Percentiles rank a stretch among this genome's conserved stretches.
phyloP scores from a whole-genome alignment of 2,329 filamentous ascomycete genomes.

The Xylariaceae sp. region DNA sequence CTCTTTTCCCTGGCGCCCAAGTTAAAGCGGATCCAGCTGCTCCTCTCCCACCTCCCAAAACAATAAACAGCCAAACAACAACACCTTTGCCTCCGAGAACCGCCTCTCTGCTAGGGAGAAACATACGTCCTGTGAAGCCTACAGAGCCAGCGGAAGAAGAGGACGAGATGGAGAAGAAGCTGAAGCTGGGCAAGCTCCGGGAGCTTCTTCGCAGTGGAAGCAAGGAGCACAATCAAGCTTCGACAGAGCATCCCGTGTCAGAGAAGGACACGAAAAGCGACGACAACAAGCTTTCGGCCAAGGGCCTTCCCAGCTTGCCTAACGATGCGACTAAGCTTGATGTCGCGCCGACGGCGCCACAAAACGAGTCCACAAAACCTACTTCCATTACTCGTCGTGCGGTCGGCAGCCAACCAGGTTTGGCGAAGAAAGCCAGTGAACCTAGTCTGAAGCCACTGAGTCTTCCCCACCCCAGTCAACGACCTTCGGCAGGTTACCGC shows the following conservation, averaged over 20 bases:
- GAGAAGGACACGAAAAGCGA: not conserved
- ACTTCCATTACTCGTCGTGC: slow-evolving; percentile 20
- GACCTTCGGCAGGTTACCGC: slow-evolving; percentile 1
- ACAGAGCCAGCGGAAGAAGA: slow-evolving; percentile 14
- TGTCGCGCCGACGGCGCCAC: slow-evolving; percentile 13
- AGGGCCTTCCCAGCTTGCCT: slow-evolving; percentile 5
- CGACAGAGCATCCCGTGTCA: not conserved
- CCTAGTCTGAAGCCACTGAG: slow-evolving; percentile 8
- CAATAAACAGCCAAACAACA: slow-evolving; percentile 1
- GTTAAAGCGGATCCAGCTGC: slow-evolving; percentile 15
- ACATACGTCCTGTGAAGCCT: slow-evolving; percentile 22
- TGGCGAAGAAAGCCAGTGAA: slow-evolving; percentile 11
- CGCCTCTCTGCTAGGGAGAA: slow-evolving; percentile 24
- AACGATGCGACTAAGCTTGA: not conserved
- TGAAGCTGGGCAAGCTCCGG: slow-evolving; percentile 19
- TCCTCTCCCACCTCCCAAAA: slow-evolving; percentile 18
- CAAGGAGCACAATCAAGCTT: not conserved
- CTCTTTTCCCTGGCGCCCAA: slow-evolving; percentile 12
- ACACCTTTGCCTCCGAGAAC: slow-evolving; percentile 21
- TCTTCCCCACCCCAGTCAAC: slow-evolving; percentile 10
- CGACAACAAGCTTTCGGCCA: slow-evolving; percentile 8
- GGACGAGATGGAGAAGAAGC: slow-evolving; percentile 14
- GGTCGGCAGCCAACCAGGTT: slow-evolving; percentile 13
- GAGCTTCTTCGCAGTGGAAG: slow-evolving; percentile 13
- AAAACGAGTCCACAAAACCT: slow-evolving; percentile 13